Percentiles rank a stretch among this genome's conserved stretches.
These are phyloP conservation scores for Raphanus sativus DNA, from an alignment of 345 rosid species.

Conservation along the genomic window DNA sequence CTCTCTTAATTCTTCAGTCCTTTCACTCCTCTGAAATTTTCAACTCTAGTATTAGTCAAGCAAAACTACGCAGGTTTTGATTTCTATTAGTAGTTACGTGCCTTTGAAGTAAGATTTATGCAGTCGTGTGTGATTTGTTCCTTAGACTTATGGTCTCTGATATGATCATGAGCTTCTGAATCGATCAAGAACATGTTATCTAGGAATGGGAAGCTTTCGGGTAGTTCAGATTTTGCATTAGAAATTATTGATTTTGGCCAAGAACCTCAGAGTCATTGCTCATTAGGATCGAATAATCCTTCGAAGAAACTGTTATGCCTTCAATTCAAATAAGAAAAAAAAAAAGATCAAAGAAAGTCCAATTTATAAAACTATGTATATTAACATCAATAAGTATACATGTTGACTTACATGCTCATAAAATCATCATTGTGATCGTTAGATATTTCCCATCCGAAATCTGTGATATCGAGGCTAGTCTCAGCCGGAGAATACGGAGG, in stretches of 20 bases:
- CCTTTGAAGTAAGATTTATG: conserved; percentile 33
- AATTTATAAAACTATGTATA: background rate
- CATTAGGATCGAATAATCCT: conserved; percentile 33
- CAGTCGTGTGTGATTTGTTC: conserved; percentile 14
- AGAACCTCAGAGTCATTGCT: conserved; percentile 17
- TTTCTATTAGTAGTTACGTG: conserved; percentile 22
- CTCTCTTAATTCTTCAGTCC: conserved; percentile 43
- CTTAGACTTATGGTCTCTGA: conserved; percentile 18
- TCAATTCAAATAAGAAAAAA: background rate
- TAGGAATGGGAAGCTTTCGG: conserved; percentile 27
- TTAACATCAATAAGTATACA: background rate
- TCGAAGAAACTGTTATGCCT: conserved; percentile 34
- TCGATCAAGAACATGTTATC: conserved; percentile 34
- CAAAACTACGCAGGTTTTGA: background rate
- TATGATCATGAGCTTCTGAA: conserved; percentile 35
- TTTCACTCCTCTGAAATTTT: conserved; percentile 45
- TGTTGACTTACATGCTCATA: conserved; percentile 20
- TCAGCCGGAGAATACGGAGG: conserved; percentile 4
- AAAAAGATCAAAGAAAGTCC: background rate
- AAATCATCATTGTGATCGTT: conserved; percentile 27
- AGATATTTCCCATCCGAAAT: conserved; percentile 30
- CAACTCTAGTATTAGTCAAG: background rate
- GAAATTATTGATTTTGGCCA: conserved; percentile 14
- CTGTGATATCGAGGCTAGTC: conserved; percentile 24
- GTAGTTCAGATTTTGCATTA: conserved; percentile 36